phyloP scores from a whole-genome alignment of 768 basidiomycete species.

The Rhodotorula toruloides region DNA sequence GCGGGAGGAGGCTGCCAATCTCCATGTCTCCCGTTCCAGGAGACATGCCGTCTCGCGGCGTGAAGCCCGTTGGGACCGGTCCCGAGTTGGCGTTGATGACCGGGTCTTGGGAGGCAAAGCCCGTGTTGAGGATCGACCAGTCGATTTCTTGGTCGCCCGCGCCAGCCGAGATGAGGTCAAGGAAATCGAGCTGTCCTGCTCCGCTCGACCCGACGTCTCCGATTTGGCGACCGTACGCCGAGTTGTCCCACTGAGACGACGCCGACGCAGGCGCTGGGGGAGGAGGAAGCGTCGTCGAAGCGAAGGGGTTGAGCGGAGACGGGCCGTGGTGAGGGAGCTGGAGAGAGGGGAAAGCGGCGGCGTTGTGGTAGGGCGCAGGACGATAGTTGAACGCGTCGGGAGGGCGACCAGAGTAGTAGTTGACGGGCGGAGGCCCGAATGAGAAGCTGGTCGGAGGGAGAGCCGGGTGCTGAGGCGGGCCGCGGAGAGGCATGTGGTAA shows the following conservation, averaged over 20 bases:
- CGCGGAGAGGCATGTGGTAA: slow-evolving; percentile 23
- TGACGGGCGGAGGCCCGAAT: neutral
- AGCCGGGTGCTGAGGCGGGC: neutral
- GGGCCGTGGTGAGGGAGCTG: slow-evolving; percentile 17
- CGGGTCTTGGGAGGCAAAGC: slow-evolving; percentile 2
- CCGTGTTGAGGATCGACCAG: slow-evolving; percentile 30
- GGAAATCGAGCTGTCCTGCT: slow-evolving; percentile 22
- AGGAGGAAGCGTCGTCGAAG: neutral
- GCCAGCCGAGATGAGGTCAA: slow-evolving; percentile 25
- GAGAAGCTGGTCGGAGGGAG: slow-evolving; percentile 23
- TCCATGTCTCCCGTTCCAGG: neutral
- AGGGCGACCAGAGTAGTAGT: slow-evolving; percentile 26
- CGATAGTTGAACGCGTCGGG: slow-evolving; percentile 19
- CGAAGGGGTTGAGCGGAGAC: slow-evolving; percentile 29
- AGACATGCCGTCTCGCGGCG: slow-evolving; percentile 18
- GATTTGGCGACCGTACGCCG: slow-evolving; percentile 26
- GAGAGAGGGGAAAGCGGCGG: slow-evolving; percentile 15
- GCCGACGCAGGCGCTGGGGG: neutral
- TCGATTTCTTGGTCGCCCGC: slow-evolving; percentile 27
- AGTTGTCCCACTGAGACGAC: slow-evolving; percentile 26
- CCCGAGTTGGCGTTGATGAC: neutral
- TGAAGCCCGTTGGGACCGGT: slow-evolving; percentile 3
- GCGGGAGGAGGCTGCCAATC: neutral
- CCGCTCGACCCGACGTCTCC: slow-evolving; percentile 4
- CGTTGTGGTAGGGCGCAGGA: neutral